Percentiles rank a stretch among this genome's conserved stretches.
Conservation (phyloP, 352 stramenopile species). For the Thalassiosira hispida region DNA sequence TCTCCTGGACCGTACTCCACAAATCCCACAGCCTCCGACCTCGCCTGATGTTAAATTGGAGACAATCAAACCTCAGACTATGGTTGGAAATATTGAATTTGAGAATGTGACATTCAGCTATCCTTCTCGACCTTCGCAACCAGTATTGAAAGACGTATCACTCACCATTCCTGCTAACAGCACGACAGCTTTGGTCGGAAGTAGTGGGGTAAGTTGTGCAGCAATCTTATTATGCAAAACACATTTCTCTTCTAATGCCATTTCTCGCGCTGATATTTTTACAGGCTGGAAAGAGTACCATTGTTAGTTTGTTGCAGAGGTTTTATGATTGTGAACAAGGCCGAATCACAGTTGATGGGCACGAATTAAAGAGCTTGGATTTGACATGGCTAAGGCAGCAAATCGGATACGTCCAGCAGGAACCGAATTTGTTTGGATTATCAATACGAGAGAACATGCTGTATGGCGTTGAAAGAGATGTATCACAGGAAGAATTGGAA, state of each 20-base stretch:
- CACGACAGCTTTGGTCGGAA: constrained; percentile 74
- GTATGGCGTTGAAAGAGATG: constrained; percentile 53
- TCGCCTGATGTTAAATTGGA: constrained; percentile 1
- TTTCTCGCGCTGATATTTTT: too few relatives aligned
- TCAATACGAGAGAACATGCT: constrained; percentile 74
- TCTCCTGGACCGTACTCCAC: constrained; percentile 49
- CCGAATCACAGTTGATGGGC: constrained; percentile 77
- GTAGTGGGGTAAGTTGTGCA: constrained; percentile 49
- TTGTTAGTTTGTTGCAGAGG: constrained; percentile 82
- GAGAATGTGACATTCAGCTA: constrained; percentile 71
- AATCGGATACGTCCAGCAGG: constrained; percentile 75
- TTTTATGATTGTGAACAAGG: constrained; percentile 84
- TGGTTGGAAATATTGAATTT: constrained; percentile 50
- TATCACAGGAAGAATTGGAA: constrained; percentile 59
- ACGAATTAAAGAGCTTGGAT: constrained; percentile 62
- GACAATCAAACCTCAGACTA: constrained; percentile 9
- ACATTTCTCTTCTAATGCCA: too few relatives aligned
- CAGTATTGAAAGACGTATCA: constrained; percentile 61
- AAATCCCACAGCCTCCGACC: constrained; percentile 42
- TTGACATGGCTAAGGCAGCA: constrained; percentile 47
- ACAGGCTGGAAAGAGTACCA: constrained; percentile 78
- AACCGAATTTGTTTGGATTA: constrained; percentile 71
- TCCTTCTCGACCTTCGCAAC: constrained; percentile 58
- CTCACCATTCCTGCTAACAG: constrained; percentile 60
- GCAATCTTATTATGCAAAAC: too few relatives aligned